A percentile compares a stretch with the other conserved stretches of the same genome.
Evolutionary conservation across 768 basidiomycete species (phyloP).

Genomic region (Xerocomellus amylosporus): DNA sequence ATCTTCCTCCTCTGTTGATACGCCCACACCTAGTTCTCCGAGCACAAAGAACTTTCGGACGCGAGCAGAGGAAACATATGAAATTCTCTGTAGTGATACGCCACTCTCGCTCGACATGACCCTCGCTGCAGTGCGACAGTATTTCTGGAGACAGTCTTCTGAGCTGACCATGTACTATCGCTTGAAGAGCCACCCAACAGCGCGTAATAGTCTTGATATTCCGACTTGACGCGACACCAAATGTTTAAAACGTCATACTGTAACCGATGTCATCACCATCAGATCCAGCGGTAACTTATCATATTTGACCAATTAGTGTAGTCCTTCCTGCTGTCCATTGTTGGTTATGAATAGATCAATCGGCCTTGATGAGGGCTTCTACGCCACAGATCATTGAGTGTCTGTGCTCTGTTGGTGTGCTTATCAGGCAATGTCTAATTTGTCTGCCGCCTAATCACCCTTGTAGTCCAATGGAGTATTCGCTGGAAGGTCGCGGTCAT

Average conservation of each 20-base stretch:
- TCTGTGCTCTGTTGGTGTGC: not conserved
- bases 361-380: not conserved
- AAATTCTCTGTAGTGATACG: constrained; percentile 86
- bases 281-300: constrained; percentile 16
- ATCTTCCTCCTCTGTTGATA: constrained; percentile 36
- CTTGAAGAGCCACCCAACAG: constrained; percentile 31
- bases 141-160: constrained; percentile 73
- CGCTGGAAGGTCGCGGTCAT: not conserved
- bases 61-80: constrained; percentile 69
- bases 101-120: constrained; percentile 85
- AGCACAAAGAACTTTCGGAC: constrained; percentile 17
- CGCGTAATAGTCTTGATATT: constrained; percentile 3
- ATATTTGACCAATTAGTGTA: constrained; percentile 17
- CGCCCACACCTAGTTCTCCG: constrained; percentile 34
- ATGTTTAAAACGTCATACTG: not conserved
- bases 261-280: not conserved
- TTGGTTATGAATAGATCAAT: not conserved
- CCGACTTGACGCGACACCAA: not conserved
- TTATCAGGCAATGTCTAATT: not conserved
- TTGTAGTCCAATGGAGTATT: not conserved
- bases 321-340: not conserved
- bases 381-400: not conserved
- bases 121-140: constrained; percentile 86
- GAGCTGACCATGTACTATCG: constrained; percentile 81
- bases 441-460: not conserved